phyloP scores from a whole-genome alignment of 1,284 basidiomycete species.

The Cystobasidiaceae sp. region DNA sequence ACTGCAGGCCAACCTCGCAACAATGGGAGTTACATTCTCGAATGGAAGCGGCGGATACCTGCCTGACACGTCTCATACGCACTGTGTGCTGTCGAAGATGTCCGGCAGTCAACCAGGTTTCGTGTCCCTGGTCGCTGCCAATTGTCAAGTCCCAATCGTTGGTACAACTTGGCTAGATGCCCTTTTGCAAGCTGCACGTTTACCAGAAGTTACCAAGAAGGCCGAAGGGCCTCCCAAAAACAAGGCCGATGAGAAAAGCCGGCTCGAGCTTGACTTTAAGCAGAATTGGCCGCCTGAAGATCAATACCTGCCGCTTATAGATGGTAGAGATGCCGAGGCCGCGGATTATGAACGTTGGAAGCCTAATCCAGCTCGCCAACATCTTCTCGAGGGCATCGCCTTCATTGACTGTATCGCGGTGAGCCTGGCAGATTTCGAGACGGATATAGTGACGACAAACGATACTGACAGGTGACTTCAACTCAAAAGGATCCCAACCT shows the following conservation, averaged over 20 bases:
- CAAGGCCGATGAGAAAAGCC: not conserved
- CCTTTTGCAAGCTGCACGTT: not conserved
- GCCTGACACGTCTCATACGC: slow-evolving; percentile 7
- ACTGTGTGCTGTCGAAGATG: slow-evolving; percentile 11
- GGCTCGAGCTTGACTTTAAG: slow-evolving; percentile 10
- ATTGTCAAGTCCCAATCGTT: slow-evolving; percentile 4
- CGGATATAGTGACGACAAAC: not conserved
- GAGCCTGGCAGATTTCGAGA: not conserved
- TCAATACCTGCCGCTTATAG: slow-evolving; percentile 6
- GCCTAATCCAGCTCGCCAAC: not conserved
- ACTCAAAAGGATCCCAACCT: not conserved
- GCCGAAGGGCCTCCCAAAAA: not conserved
- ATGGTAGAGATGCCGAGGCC: not conserved
- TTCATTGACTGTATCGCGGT: slow-evolving; percentile 13
- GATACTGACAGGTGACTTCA: not conserved
- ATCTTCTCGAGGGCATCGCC: not conserved
- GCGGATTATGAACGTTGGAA: slow-evolving; percentile 7
- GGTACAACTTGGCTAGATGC: slow-evolving; percentile 15
- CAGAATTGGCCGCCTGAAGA: slow-evolving; percentile 12
- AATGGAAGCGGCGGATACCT: not conserved
- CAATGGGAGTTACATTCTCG: slow-evolving; percentile 18
- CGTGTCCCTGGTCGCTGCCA: not conserved
- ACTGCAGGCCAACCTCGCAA: not conserved
- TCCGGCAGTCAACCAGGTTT: not conserved
- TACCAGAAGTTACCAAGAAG: not conserved